A percentile compares a stretch with the other conserved stretches of the same genome.
These are phyloP conservation scores for Scheffersomyces parashehatae DNA, from an alignment of 1,139 yeast genomes.

Conservation along the genomic window DNA sequence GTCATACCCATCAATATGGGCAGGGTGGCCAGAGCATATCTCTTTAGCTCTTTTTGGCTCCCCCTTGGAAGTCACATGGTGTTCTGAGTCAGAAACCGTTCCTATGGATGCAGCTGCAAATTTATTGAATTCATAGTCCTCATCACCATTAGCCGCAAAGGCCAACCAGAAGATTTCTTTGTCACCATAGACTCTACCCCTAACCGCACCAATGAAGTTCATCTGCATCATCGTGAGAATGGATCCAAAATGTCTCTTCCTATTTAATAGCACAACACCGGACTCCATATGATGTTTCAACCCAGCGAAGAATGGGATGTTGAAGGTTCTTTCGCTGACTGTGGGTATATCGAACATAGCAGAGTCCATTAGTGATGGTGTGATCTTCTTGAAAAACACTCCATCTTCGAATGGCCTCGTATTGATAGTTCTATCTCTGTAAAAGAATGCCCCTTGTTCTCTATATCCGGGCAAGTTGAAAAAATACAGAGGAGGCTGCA, in stretches of 20 bases:
- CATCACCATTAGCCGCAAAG: slow-evolving; percentile 54
- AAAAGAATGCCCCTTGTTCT: no score
- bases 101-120: slow-evolving; percentile 56
- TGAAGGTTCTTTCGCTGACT: no score
- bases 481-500: slow-evolving; percentile 30
- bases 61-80: background rate
- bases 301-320: background rate
- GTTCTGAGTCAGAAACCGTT: slow-evolving; percentile 26
- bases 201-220: slow-evolving; percentile 29
- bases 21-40: no score
- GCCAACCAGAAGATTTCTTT: slow-evolving; percentile 69
- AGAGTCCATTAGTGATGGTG: no score
- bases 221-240: slow-evolving; percentile 16
- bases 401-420: no score
- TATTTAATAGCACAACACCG: slow-evolving; percentile 17
- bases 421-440: no score
- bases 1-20: no score
- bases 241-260: slow-evolving; percentile 29
- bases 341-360: no score
- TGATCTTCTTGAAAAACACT: no score
- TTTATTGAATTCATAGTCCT: slow-evolving; percentile 47
- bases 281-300: slow-evolving; percentile 16
- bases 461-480: background rate
- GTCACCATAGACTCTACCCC: slow-evolving; percentile 55
- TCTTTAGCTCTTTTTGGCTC: no score